phyloP scores from a whole-genome alignment of 176 grass and related monocot genomes.

The Oryza glaberrima region DNA sequence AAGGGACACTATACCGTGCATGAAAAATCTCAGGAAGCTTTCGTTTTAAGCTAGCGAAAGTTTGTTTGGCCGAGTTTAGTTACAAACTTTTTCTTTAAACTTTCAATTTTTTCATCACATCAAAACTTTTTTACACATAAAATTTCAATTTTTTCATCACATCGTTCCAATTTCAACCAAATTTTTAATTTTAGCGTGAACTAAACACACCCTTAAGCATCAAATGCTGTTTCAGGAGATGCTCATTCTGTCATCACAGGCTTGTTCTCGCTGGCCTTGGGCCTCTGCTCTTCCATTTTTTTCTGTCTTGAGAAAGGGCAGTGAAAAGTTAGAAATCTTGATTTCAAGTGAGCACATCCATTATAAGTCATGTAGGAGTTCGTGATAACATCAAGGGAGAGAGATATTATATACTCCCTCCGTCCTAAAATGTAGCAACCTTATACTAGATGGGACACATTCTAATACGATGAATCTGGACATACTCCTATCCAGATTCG shows the following conservation, averaged over 20 bases:
- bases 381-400: not conserved
- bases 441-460: too few species aligned
- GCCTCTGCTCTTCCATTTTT: slow-evolving; percentile 18
- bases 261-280: slow-evolving; percentile 77
- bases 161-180: too few species aligned
- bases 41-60: slow-evolving; percentile 20
- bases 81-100: too few species aligned
- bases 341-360: not conserved
- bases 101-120: too few species aligned
- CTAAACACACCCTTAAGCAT: not conserved
- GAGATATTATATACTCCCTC: too few species aligned
- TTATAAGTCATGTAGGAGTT: not conserved
- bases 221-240: not conserved
- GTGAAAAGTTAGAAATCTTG: not conserved
- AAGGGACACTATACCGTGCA: not conserved
- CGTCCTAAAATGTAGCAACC: too few species aligned
- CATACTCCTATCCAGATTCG: too few species aligned
- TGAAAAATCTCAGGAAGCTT: not conserved
- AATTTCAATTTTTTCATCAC: too few species aligned
- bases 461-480: too few species aligned
- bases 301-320: not conserved
- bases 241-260: slow-evolving; percentile 79
- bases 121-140: too few species aligned
- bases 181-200: too few species aligned
- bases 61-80: too few species aligned